A percentile compares a stretch with the other conserved stretches of the same genome.
phyloP scores from a whole-genome alignment of 805 yeast genomes.

The Wickerhamomyces rabaulensis region DNA sequence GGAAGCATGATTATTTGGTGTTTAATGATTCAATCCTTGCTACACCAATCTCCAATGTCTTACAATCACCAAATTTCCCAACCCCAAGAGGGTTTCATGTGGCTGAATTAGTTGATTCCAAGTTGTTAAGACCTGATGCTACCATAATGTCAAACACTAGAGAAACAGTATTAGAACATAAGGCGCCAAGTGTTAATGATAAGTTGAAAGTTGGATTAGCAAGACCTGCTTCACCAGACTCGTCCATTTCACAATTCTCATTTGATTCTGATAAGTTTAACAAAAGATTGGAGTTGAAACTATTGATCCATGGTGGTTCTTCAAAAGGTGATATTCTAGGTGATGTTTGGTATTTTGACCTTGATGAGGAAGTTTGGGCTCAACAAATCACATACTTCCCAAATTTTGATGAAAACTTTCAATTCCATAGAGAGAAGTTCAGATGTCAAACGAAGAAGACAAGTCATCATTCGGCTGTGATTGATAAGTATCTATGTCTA shows the following conservation, averaged over 20 bases:
- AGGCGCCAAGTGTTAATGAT: slow-evolving; percentile 1
- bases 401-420: slow-evolving; percentile 9
- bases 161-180: not conserved
- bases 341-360: slow-evolving; percentile 47
- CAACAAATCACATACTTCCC: slow-evolving; percentile 24
- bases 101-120: slow-evolving; percentile 21
- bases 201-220: slow-evolving; percentile 10
- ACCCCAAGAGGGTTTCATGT: slow-evolving; percentile 33
- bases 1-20: slow-evolving; percentile 29
- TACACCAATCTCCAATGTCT: slow-evolving; percentile 22
- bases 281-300: slow-evolving; percentile 7
- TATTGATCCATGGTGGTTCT: slow-evolving; percentile 36
- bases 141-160: not conserved
- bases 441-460: slow-evolving; percentile 12
- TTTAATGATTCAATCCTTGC: slow-evolving; percentile 33
- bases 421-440: slow-evolving; percentile 4
- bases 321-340: slow-evolving; percentile 30
- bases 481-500: slow-evolving; percentile 17
- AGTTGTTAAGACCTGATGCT: not conserved
- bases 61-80: slow-evolving; percentile 21
- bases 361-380: slow-evolving; percentile 39
- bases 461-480: slow-evolving; percentile 12
- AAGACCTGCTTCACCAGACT: slow-evolving; percentile 12
- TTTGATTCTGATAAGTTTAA: not conserved
- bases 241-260: slow-evolving; percentile 1